These are phyloP conservation scores for Geotrichum ghanense DNA, from an alignment of 805 yeast genomes.

Conservation along the genomic window DNA sequence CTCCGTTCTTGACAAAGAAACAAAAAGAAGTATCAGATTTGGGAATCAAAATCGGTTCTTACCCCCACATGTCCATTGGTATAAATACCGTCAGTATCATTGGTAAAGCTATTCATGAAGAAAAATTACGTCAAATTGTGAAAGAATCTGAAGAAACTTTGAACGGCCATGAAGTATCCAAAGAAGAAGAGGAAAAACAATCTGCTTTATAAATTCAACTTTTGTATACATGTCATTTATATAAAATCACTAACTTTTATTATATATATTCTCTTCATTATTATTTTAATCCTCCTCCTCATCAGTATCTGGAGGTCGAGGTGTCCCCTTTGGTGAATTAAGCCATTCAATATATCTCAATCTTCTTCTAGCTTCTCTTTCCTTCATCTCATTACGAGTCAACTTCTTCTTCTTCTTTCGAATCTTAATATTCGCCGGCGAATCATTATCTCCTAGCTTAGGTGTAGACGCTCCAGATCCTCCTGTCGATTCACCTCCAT, in stretches of 20 bases:
- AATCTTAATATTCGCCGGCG: slow-evolving; percentile 94
- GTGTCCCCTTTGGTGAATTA: slow-evolving; percentile 94
- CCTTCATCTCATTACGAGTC: slow-evolving; percentile 93
- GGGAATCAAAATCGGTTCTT: slow-evolving; percentile 68
- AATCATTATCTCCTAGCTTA: slow-evolving; percentile 41
- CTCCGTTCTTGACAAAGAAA: slow-evolving; percentile 44
- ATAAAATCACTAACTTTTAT: neutral
- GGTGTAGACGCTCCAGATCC: slow-evolving; percentile 37
- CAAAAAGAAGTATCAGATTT: slow-evolving; percentile 33
- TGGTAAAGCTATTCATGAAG: slow-evolving; percentile 37
- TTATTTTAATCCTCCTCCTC: slow-evolving; percentile 53
- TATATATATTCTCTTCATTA: neutral
- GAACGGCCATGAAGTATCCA: slow-evolving; percentile 45
- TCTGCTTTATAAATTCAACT: neutral
- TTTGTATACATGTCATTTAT: neutral
- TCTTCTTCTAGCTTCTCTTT: slow-evolving; percentile 87
- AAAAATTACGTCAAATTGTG: slow-evolving; percentile 35
- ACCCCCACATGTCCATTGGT: slow-evolving; percentile 62
- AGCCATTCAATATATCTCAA: slow-evolving; percentile 91
- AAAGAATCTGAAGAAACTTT: slow-evolving; percentile 34
- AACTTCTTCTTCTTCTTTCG: slow-evolving; percentile 90
- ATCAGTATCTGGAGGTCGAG: slow-evolving; percentile 86
- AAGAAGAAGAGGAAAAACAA: slow-evolving; percentile 39
- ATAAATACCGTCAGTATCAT: slow-evolving; percentile 64
- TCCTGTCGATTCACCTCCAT: slow-evolving; percentile 41